Percentiles rank a stretch among this genome's conserved stretches.
Evolutionary conservation across 2,329 filamentous ascomycete species (phyloP).

Genomic region (Penicillium nordicum): DNA sequence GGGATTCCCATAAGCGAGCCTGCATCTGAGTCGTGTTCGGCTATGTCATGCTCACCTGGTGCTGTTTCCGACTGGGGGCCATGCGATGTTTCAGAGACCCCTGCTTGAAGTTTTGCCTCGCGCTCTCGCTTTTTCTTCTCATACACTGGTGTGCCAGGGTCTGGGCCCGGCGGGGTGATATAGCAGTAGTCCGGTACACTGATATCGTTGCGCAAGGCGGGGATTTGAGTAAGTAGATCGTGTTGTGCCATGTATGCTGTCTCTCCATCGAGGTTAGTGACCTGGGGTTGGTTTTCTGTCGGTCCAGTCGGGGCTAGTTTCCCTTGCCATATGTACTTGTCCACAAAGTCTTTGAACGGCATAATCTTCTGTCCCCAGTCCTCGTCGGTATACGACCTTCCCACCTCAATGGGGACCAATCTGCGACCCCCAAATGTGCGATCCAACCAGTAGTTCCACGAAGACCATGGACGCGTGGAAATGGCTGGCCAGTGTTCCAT

Average conservation of each 20-base stretch:
- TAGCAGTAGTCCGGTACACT: constrained; percentile 81
- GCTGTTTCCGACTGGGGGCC: background rate
- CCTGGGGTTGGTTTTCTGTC: constrained; percentile 1
- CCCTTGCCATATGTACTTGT: constrained; percentile 52
- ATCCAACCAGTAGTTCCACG: constrained; percentile 68
- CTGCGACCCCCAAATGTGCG: constrained; percentile 72
- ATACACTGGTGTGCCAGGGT: constrained; percentile 48
- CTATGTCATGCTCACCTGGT: background rate
- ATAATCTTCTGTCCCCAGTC: constrained; percentile 82
- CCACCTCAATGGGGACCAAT: constrained; percentile 81
- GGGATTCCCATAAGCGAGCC: constrained; percentile 18
- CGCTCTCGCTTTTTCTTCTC: constrained; percentile 34
- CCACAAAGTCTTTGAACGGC: constrained; percentile 68
- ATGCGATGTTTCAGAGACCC: background rate
- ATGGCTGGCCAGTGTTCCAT: constrained; percentile 74
- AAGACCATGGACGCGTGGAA: constrained; percentile 65
- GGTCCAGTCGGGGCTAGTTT: constrained; percentile 2
- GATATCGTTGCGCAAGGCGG: constrained; percentile 71
- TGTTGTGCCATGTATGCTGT: constrained; percentile 89
- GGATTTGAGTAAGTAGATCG: constrained; percentile 79
- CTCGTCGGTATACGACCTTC: constrained; percentile 80
- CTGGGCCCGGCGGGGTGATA: constrained; percentile 58
- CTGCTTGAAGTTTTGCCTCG: constrained; percentile 7
- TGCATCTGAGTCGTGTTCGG: constrained; percentile 8
- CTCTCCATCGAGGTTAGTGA: constrained; percentile 19